A percentile compares a stretch with the other conserved stretches of the same genome.
Conservation (phyloP, 2,329 filamentous ascomycete genomes). For the Fusarium concolor region DNA sequence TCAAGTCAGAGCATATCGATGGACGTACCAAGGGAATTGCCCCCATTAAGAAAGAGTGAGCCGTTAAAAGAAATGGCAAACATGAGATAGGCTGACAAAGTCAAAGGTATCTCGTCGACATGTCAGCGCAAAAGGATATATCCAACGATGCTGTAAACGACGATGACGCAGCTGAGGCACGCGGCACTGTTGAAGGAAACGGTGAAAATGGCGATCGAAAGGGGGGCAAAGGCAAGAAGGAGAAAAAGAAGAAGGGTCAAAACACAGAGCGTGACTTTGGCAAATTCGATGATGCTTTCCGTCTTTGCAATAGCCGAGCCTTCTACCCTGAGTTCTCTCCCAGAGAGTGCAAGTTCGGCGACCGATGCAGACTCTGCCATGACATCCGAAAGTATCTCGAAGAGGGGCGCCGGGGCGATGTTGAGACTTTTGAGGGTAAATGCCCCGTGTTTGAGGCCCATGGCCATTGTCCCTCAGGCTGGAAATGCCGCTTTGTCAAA, state of each 20-base stretch:
- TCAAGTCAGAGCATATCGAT: slow-evolving; percentile 36
- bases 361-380: slow-evolving; percentile 84
- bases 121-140: slow-evolving; percentile 44
- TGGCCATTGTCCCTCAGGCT: slow-evolving; percentile 84
- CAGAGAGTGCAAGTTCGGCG: slow-evolving; percentile 78
- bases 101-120: slow-evolving; percentile 58
- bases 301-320: slow-evolving; percentile 80
- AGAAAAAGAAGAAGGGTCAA: slow-evolving; percentile 69
- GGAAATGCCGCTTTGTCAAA: slow-evolving; percentile 92
- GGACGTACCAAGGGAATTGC: slow-evolving; percentile 68
- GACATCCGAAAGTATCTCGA: slow-evolving; percentile 86
- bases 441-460: slow-evolving; percentile 85
- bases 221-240: slow-evolving; percentile 51
- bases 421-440: slow-evolving; percentile 78
- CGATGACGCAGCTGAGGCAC: slow-evolving; percentile 63
- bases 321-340: slow-evolving; percentile 85
- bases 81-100: neutral
- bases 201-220: slow-evolving; percentile 70
- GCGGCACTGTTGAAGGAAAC: slow-evolving; percentile 52
- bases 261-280: slow-evolving; percentile 88
- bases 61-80: slow-evolving; percentile 8
- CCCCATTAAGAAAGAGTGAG: slow-evolving; percentile 79
- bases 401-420: slow-evolving; percentile 83
- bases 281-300: slow-evolving; percentile 79
- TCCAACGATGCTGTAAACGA: slow-evolving; percentile 50